Percentiles rank a stretch among this genome's conserved stretches.
Conservation (phyloP, 2,329 filamentous ascomycete genomes). For the Cladosporium sp. region DNA sequence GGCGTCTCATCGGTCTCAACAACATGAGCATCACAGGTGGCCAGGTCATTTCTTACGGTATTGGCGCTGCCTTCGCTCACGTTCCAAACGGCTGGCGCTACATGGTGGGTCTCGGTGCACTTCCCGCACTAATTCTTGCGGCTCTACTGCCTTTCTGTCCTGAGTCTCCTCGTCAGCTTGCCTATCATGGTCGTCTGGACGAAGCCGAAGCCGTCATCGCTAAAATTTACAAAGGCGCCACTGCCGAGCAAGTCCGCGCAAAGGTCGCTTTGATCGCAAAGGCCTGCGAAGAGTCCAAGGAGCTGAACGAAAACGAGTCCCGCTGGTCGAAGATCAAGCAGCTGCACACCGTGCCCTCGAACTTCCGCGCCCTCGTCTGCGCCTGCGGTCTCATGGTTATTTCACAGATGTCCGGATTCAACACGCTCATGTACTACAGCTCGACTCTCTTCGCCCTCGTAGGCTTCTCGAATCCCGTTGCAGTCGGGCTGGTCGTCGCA, state of each 20-base stretch:
- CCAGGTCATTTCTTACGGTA: constrained; percentile 32
- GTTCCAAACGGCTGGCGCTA: constrained; percentile 29
- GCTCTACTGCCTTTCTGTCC: constrained; percentile 34
- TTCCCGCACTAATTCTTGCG: constrained; percentile 34
- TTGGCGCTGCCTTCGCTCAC: constrained; percentile 33
- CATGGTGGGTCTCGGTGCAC: constrained; percentile 35
- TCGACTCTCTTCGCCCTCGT: constrained; percentile 16
- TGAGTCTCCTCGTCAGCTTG: constrained; percentile 36
- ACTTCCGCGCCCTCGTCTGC: constrained; percentile 51
- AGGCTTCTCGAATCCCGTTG: constrained; percentile 31
- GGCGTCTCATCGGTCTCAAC: constrained; percentile 26
- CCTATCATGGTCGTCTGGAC: constrained; percentile 33
- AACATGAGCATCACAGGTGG: constrained; percentile 28
- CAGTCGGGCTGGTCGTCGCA: constrained; percentile 47
- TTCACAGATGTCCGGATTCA: constrained; percentile 32
- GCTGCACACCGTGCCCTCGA: constrained; percentile 51
- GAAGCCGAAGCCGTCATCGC: constrained; percentile 33
- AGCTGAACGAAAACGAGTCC: constrained; percentile 25
- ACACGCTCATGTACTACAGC: constrained; percentile 75
- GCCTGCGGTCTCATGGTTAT: constrained; percentile 71
- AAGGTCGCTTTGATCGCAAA: constrained; percentile 25
- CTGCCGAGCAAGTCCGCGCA: constrained; percentile 19
- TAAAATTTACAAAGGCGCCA: constrained; percentile 32
- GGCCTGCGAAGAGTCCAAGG: constrained; percentile 31
- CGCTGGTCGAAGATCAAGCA: constrained; percentile 28